Evolutionary conservation across 805 yeast species (phyloP).

Genomic region (Yamadazyma akitaensis): DNA sequence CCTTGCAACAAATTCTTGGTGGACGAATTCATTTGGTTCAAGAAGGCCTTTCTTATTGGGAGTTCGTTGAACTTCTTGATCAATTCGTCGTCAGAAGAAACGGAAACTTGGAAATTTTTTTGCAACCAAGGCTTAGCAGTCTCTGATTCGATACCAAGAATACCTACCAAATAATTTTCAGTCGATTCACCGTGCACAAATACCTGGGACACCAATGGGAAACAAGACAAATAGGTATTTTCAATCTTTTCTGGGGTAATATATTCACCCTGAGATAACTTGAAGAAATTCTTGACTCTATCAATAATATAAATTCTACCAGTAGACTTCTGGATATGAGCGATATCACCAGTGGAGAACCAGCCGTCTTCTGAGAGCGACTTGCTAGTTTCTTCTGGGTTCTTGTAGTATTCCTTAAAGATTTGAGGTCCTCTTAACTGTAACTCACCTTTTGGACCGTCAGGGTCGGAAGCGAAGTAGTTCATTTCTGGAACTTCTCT

Average conservation of each 20-base stretch:
- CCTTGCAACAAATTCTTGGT: conserved; percentile 45
- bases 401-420: conserved; percentile 50
- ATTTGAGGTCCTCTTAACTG: conserved; percentile 57
- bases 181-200: conserved; percentile 65
- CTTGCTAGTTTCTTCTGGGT: conserved; percentile 45
- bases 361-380: conserved; percentile 49
- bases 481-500: conserved; percentile 67
- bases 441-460: conserved; percentile 49
- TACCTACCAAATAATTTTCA: conserved; percentile 53
- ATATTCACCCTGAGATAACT: conserved; percentile 52
- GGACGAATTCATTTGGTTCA: conserved; percentile 35
- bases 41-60: conserved; percentile 34
- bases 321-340: conserved; percentile 18
- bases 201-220: conserved; percentile 49
- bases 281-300: conserved; percentile 77
- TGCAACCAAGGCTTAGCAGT: conserved; percentile 17
- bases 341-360: conserved; percentile 58
- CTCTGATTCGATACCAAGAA: conserved; percentile 59
- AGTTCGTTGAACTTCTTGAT: conserved; percentile 24
- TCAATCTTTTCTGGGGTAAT: conserved; percentile 77
- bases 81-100: conserved; percentile 23
- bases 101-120: conserved; percentile 14
- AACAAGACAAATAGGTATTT: conserved; percentile 52
- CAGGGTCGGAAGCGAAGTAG: conserved; percentile 29
- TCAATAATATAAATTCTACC: conserved; percentile 63